Percentiles rank a stretch among this genome's conserved stretches.
Evolutionary conservation across 371 early-diverging fungal species (phyloP).

Genomic region (Phascolomyces articulosus): DNA sequence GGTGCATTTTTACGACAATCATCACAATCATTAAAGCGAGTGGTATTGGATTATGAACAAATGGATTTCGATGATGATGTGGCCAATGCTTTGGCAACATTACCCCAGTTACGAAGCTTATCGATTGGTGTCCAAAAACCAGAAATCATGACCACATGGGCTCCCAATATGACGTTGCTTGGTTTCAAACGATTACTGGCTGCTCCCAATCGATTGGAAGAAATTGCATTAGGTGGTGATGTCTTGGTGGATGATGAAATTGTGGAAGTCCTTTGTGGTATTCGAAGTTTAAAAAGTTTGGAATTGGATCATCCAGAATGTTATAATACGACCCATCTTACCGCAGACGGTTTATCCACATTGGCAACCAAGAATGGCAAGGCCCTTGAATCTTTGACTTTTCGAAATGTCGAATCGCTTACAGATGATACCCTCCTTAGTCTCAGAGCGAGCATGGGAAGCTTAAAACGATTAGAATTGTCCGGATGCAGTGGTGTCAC

Average conservation of each 20-base stretch:
- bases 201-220: not conserved
- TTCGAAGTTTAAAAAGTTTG: not conserved
- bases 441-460: slow-evolving; percentile 3
- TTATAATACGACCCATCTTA: not conserved
- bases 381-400: not conserved
- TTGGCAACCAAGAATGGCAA: not conserved
- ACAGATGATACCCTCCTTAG: not conserved
- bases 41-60: not conserved
- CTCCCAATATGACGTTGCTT: not conserved
- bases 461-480: not conserved
- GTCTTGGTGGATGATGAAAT: not conserved
- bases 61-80: not conserved
- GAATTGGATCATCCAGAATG: not conserved
- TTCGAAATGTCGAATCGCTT: not conserved
- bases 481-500: not conserved
- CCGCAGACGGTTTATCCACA: not conserved
- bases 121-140: not conserved
- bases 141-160: not conserved
- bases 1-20: not conserved
- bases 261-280: not conserved
- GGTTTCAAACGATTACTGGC: not conserved
- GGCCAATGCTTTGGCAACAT: not conserved
- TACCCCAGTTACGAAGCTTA: not conserved
- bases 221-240: not conserved
- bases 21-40: not conserved